A percentile compares a stretch with the other conserved stretches of the same genome.
phyloP scores from a whole-genome alignment of 306 rosid species.

The Pueraria montana region DNA sequence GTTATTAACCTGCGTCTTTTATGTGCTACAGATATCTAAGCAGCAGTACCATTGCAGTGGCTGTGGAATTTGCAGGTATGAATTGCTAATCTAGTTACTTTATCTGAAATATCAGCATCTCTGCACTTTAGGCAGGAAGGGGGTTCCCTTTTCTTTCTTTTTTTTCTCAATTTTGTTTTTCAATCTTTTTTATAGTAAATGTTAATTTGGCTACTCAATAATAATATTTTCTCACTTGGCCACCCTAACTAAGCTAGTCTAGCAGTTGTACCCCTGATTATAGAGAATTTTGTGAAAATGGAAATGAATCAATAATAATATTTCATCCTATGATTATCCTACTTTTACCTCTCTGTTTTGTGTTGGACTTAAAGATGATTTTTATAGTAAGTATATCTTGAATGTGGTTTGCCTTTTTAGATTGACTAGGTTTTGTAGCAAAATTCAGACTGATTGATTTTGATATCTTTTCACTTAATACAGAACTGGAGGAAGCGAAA shows the following conservation, averaged over 20 bases:
- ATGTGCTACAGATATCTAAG: slow-evolving; percentile 70
- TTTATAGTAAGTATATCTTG: neutral
- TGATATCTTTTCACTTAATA: slow-evolving; percentile 29
- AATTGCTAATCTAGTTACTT: slow-evolving; percentile 20
- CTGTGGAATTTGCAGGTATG: slow-evolving; percentile 93
- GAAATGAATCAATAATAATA: no score
- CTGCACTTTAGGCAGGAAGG: slow-evolving; percentile 9
- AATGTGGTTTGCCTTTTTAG: neutral
- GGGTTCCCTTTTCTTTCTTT: neutral
- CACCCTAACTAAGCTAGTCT: neutral
- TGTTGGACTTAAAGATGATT: neutral
- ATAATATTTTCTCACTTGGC: slow-evolving; percentile 19
- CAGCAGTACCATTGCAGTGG: slow-evolving; percentile 87
- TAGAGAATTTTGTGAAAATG: no score
- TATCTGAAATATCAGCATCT: neutral
- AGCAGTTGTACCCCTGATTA: neutral
- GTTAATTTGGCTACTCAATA: neutral
- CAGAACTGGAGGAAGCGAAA: slow-evolving; percentile 81
- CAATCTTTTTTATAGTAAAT: neutral
- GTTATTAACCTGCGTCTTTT: neutral
- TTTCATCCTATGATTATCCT: neutral
- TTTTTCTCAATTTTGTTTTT: neutral
- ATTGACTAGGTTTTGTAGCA: neutral
- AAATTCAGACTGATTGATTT: slow-evolving; percentile 31
- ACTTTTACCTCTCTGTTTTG: neutral